Evolutionary conservation across 345 rosid genomes (phyloP).

Genomic region (Lepidium aucheri): DNA sequence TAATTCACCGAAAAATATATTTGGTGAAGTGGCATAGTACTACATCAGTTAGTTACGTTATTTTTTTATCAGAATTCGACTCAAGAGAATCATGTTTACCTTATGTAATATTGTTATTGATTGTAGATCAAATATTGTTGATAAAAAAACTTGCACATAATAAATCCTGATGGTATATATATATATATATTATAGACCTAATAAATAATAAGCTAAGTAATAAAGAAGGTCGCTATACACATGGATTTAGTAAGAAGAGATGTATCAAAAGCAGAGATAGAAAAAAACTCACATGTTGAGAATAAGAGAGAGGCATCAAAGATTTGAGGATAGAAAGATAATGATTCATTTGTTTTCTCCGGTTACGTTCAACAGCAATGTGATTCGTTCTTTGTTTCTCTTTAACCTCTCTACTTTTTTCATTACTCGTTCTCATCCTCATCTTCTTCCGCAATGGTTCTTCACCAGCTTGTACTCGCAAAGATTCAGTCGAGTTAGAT

Average conservation of each 20-base stretch:
- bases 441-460: slow-evolving; percentile 20
- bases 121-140: too few relatives aligned
- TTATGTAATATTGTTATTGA: too few relatives aligned
- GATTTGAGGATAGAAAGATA: slow-evolving; percentile 48
- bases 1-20: too few relatives aligned
- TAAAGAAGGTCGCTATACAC: neutral
- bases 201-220: neutral
- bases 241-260: neutral
- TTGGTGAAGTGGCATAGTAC: too few relatives aligned
- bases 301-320: slow-evolving; percentile 53
- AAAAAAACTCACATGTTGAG: slow-evolving; percentile 42
- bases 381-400: slow-evolving; percentile 66
- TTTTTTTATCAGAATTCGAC: too few relatives aligned
- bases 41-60: too few relatives aligned
- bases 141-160: too few relatives aligned
- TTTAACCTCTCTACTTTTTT: slow-evolving; percentile 41
- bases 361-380: slow-evolving; percentile 61
- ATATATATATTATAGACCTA: too few relatives aligned
- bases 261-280: neutral
- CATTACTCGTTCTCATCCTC: slow-evolving; percentile 35
- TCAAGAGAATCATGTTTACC: too few relatives aligned
- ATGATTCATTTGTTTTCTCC: slow-evolving; percentile 70
- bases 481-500: neutral
- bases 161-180: too few relatives aligned
- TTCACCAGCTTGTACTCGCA: neutral